Conservation (phyloP, 1,284 basidiomycete genomes). For the Serendipita sp. region DNA sequence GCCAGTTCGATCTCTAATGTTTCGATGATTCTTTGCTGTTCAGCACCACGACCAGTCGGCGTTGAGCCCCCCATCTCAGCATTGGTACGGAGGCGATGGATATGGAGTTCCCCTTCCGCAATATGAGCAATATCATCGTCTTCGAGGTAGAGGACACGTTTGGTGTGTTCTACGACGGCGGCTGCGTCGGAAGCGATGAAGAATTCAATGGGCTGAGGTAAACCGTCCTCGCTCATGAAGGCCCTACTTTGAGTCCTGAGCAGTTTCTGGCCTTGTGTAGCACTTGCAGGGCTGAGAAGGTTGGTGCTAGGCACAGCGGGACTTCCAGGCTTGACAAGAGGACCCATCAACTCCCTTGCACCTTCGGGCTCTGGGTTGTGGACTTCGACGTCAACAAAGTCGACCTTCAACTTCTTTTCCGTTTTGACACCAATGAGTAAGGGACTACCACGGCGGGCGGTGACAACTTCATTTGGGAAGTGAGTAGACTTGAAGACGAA, state of each 20-base stretch:
- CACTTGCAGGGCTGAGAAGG: constrained; percentile 62
- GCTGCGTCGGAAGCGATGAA: constrained; percentile 97
- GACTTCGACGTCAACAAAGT: constrained; percentile 98
- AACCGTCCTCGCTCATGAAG: constrained; percentile 96
- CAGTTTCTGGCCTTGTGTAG: constrained; percentile 58
- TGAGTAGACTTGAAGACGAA: constrained; percentile 98
- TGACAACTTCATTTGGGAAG: constrained; percentile 93
- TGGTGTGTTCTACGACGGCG: constrained; percentile 97
- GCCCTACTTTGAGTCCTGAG: constrained; percentile 92
- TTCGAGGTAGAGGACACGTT: constrained; percentile 96
- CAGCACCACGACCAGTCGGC: constrained; percentile 39
- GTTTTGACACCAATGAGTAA: constrained; percentile 98
- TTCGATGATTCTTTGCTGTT: constrained; percentile 89
- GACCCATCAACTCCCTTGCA: not conserved
- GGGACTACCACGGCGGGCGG: constrained; percentile 92
- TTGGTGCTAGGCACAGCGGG: constrained; percentile 25
- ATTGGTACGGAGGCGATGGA: constrained; percentile 83
- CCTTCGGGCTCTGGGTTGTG: constrained; percentile 39
- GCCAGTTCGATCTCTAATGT: constrained; percentile 98
- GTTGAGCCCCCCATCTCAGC: constrained; percentile 48
- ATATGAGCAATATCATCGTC: constrained; percentile 99
- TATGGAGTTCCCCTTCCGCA: constrained; percentile 92
- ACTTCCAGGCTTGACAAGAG: not conserved
- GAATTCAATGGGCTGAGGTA: constrained; percentile 98
- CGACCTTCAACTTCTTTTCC: constrained; percentile 98